Evolutionary conservation across 2,329 filamentous ascomycete genomes (phyloP).

Genomic region (Chrysoporthe puriensis): DNA sequence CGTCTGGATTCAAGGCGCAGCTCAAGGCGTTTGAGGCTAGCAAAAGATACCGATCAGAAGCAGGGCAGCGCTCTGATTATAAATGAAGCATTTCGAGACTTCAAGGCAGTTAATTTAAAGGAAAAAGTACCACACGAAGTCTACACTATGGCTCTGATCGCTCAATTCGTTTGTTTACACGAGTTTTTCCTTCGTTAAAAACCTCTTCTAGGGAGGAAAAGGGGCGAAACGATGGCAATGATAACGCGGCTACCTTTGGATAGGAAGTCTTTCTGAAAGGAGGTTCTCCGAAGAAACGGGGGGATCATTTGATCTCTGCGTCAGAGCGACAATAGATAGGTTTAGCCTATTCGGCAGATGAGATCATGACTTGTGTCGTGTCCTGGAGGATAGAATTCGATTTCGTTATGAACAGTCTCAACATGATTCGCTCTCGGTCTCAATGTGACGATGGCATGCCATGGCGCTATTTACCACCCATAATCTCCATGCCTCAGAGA

Average conservation of each 20-base stretch:
- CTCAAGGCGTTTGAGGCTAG: conserved; percentile 9
- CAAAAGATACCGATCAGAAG: not conserved
- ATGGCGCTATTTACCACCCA: not conserved
- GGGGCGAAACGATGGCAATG: not conserved
- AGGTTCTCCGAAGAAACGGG: not conserved
- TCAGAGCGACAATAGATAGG: not conserved
- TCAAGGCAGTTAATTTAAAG: not conserved
- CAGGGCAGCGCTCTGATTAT: not conserved
- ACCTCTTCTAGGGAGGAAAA: not conserved
- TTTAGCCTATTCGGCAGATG: not conserved
- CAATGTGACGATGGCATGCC: not conserved
- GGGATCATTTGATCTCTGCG: not conserved
- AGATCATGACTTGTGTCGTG: not conserved
- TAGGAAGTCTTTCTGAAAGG: not conserved
- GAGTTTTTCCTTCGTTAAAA: not conserved
- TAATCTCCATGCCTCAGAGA: conserved; percentile 50
- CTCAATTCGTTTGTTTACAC: not conserved
- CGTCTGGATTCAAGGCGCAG: conserved; percentile 28
- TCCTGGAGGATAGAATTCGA: conserved; percentile 24
- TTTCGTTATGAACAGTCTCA: conserved; percentile 1
- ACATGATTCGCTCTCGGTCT: not conserved
- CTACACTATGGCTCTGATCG: not conserved
- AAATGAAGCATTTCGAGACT: not conserved
- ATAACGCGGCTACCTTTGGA: no score
- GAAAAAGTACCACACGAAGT: not conserved